These are phyloP conservation scores for Mycotypha africana DNA, from an alignment of 371 early-diverging fungal species.

Conservation along the genomic window DNA sequence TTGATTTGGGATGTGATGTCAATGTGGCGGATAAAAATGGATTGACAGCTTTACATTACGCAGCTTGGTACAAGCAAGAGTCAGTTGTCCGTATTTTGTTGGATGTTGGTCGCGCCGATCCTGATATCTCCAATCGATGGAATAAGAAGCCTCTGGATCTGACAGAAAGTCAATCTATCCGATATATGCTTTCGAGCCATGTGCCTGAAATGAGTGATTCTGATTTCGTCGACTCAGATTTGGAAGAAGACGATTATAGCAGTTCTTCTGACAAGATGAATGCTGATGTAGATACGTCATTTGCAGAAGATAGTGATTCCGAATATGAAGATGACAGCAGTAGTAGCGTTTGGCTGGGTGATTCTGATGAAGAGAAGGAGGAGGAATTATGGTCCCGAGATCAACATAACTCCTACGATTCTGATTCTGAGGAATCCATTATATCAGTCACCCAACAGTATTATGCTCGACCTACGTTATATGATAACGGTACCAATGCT, in stretches of 20 bases:
- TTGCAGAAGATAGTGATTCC: conserved; percentile 19
- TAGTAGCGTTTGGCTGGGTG: conserved; percentile 22
- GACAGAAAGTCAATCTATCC: conserved; percentile 13
- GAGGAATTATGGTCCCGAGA: background rate
- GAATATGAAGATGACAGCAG: too few species aligned
- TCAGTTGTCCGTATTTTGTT: conserved; percentile 20
- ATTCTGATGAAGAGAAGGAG: conserved; percentile 8
- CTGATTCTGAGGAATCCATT: background rate
- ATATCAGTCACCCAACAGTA: background rate
- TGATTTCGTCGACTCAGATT: too few species aligned
- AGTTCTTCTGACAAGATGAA: conserved; percentile 25
- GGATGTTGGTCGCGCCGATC: conserved; percentile 21
- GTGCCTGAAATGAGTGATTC: too few species aligned
- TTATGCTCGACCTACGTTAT: background rate
- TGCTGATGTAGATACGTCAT: conserved; percentile 34
- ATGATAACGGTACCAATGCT: too few species aligned
- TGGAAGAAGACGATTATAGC: conserved; percentile 11
- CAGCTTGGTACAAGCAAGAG: conserved; percentile 11
- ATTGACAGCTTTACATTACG: conserved; percentile 17
- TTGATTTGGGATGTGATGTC: conserved; percentile 26
- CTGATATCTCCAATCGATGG: conserved; percentile 20
- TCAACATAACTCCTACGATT: background rate
- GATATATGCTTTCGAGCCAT: conserved; percentile 12
- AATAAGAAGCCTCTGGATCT: conserved; percentile 27
- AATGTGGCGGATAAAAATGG: conserved; percentile 30